phyloP scores from a whole-genome alignment of 805 yeast genomes.

The Phaffomyces opuntiae region DNA sequence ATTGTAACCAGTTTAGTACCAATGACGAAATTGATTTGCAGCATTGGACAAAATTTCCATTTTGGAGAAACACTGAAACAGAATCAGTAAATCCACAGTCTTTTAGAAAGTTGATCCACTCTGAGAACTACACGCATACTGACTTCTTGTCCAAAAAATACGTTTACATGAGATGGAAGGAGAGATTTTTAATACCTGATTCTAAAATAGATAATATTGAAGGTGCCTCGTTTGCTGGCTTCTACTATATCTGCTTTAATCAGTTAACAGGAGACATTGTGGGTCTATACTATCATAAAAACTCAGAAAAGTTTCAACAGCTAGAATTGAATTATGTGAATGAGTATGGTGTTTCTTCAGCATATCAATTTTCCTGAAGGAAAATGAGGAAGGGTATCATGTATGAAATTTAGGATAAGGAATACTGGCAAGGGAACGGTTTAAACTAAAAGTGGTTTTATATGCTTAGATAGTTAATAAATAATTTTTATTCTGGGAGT shows the following conservation, averaged over 20 bases:
- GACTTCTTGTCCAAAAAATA: slow-evolving; percentile 35
- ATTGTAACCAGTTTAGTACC: slow-evolving; percentile 46
- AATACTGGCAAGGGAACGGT: no score
- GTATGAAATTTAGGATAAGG: no score
- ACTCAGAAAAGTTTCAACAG: slow-evolving; percentile 73
- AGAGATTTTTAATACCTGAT: slow-evolving; percentile 78
- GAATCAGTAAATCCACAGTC: background rate
- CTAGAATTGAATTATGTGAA: slow-evolving; percentile 40
- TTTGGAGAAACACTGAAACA: slow-evolving; percentile 29
- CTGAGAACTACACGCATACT: slow-evolving; percentile 17
- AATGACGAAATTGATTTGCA: slow-evolving; percentile 52
- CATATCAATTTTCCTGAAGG: slow-evolving; percentile 1
- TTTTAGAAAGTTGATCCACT: slow-evolving; percentile 10
- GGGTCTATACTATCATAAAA: slow-evolving; percentile 77
- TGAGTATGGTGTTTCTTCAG: slow-evolving; percentile 1
- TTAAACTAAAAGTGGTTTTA: no score
- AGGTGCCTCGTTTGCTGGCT: slow-evolving; percentile 85
- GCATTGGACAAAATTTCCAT: slow-evolving; percentile 58
- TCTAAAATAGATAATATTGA: slow-evolving; percentile 46
- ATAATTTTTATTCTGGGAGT: no score
- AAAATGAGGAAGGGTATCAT: background rate
- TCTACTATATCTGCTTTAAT: slow-evolving; percentile 80
- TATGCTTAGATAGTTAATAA: no score
- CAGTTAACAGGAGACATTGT: slow-evolving; percentile 66
- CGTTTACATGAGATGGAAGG: slow-evolving; percentile 94